Conservation (phyloP, 306 rosid species). For the Trichosanthes truncata region DNA sequence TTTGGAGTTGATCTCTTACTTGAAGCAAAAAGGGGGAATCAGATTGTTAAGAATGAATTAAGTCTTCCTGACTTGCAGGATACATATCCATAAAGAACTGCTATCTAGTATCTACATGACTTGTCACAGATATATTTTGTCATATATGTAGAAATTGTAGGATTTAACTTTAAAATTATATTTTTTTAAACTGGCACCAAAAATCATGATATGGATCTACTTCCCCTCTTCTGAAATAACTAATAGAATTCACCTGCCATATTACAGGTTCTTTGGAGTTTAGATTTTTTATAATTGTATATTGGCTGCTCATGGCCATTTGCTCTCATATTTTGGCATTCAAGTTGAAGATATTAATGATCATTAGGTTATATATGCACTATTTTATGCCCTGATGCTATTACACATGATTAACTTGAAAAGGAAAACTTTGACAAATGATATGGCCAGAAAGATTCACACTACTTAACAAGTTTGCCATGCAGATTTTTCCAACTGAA, state of each 20-base stretch:
- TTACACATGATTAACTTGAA: not conserved
- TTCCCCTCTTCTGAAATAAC: not conserved
- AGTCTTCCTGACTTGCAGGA: not conserved
- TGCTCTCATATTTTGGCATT: not conserved
- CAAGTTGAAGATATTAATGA: not conserved
- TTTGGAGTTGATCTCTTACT: not conserved
- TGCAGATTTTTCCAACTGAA: not conserved
- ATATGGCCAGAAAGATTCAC: not conserved
- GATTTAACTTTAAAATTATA: not conserved
- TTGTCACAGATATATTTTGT: not conserved
- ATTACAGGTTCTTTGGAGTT: not conserved
- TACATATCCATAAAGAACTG: not conserved
- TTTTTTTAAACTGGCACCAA: not conserved
- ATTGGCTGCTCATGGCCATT: not conserved
- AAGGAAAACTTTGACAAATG: not conserved
- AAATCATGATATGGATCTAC: not conserved
- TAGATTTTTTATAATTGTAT: not conserved
- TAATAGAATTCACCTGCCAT: not conserved
- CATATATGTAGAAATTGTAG: not conserved
- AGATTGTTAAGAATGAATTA: not conserved
- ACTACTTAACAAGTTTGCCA: not conserved
- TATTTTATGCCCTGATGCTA: not conserved
- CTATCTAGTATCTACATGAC: not conserved
- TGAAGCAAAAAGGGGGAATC: not conserved
- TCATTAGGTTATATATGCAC: not conserved